phyloP scores from a whole-genome alignment of 1,284 basidiomycete genomes.

The Ceratobasidium sp. region DNA sequence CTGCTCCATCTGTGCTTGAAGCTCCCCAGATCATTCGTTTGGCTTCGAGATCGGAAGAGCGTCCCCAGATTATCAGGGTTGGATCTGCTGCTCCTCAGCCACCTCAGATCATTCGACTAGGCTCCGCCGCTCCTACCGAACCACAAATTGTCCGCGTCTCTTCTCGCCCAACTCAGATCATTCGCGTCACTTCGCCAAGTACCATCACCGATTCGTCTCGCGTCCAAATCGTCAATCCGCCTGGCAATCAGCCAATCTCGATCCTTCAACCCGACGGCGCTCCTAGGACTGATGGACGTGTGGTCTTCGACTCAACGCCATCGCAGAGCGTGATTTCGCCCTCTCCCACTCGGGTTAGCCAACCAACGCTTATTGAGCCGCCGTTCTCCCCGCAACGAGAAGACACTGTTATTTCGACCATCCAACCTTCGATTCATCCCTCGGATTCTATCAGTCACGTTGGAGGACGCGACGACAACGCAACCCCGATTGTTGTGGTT shows the following conservation, averaged over 20 bases:
- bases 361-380: constrained; percentile 19
- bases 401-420: constrained; percentile 8
- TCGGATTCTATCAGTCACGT: constrained; percentile 29
- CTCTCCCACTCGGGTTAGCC: constrained; percentile 11
- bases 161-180: constrained; percentile 22
- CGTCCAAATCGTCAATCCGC: constrained; percentile 23
- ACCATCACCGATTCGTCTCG: constrained; percentile 21
- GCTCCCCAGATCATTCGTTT: constrained; percentile 26
- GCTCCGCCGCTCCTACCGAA: constrained; percentile 27
- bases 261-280: constrained; percentile 26
- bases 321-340: neutral
- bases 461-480: constrained; percentile 9
- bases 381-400: constrained; percentile 11
- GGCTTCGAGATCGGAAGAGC: neutral
- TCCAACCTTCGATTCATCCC: too few species aligned
- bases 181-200: constrained; percentile 39
- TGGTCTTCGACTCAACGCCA: constrained; percentile 13
- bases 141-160: constrained; percentile 36
- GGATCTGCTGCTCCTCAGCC: constrained; percentile 21
- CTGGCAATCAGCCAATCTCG: neutral
- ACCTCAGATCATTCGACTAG: constrained; percentile 28
- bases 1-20: neutral
- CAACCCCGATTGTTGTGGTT: constrained; percentile 1
- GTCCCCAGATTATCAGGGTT: constrained; percentile 29
- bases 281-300: neutral